These are phyloP conservation scores for Plasmodium fragile DNA, from an alignment of 169 alveolate genomes.

Conservation along the genomic window DNA sequence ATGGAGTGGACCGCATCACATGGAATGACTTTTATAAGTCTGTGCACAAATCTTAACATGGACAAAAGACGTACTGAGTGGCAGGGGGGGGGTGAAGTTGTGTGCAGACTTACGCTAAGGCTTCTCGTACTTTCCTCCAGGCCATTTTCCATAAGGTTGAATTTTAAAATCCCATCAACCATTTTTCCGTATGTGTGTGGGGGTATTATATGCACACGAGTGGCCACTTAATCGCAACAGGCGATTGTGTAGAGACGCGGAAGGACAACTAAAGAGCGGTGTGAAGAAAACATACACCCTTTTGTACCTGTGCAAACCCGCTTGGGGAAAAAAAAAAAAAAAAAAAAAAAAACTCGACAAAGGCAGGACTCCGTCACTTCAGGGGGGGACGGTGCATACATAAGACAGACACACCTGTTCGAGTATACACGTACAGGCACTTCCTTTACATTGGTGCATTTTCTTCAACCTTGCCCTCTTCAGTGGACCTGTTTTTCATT, in stretches of 20 bases:
- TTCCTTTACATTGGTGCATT: background rate
- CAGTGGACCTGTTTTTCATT: background rate
- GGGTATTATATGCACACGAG: background rate
- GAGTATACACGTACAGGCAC: background rate
- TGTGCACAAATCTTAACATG: background rate
- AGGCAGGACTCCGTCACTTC: background rate
- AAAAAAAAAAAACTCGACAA: background rate
- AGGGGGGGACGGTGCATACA: background rate
- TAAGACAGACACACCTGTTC: background rate
- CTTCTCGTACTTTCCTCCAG: background rate
- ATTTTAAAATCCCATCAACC: background rate
- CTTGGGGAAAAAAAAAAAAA: background rate
- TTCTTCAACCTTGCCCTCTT: background rate
- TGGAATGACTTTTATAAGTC: background rate
- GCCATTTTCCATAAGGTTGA: background rate
- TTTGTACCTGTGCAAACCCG: background rate
- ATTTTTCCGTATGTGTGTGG: conserved; percentile 2
- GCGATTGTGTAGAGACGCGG: background rate
- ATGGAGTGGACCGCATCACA: background rate
- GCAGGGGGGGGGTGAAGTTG: too few species aligned
- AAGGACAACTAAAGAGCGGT: background rate
- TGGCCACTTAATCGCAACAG: background rate
- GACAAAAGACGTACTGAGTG: background rate
- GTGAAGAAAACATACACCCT: background rate
- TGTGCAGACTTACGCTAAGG: background rate